Evolutionary conservation across 2,329 filamentous ascomycete species (phyloP).

Genomic region (Beauveria sp.): DNA sequence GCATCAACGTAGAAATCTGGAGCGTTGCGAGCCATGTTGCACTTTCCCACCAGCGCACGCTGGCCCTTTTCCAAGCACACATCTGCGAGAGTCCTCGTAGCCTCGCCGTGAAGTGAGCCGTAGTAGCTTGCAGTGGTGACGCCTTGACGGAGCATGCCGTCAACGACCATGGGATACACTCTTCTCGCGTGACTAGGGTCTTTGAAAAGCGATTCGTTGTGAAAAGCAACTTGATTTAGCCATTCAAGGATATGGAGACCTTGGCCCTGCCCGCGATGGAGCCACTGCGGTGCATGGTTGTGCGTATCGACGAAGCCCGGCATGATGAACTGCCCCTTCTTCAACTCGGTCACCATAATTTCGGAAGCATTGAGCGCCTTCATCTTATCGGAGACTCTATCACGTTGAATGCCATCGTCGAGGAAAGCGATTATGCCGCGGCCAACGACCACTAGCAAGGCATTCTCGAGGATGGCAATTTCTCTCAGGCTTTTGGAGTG

Average conservation of each 20-base stretch:
- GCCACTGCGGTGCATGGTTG: conserved; percentile 56
- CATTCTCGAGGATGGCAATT: conserved; percentile 31
- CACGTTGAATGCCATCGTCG: conserved; percentile 12
- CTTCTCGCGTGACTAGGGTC: conserved; percentile 44
- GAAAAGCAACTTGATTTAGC: conserved; percentile 57
- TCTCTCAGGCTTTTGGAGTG: conserved; percentile 28
- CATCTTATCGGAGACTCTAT: conserved; percentile 14
- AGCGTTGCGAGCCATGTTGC: conserved; percentile 52
- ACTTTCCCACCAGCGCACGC: conserved; percentile 54
- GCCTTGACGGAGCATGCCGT: conserved; percentile 53
- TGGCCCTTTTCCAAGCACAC: conserved; percentile 45
- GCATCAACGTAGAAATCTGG: conserved; percentile 47
- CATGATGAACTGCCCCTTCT: conserved; percentile 43
- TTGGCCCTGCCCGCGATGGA: conserved; percentile 40
- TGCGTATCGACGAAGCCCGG: conserved; percentile 60
- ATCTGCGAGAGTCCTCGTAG: conserved; percentile 50
- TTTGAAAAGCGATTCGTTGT: conserved; percentile 52
- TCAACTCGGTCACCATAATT: conserved; percentile 20
- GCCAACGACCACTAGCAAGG: conserved; percentile 25
- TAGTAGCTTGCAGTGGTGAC: conserved; percentile 57
- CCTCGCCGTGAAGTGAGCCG: conserved; percentile 45
- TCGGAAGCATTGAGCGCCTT: conserved; percentile 5
- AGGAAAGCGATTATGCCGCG: conserved; percentile 20
- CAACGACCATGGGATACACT: conserved; percentile 45
- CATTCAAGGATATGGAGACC: conserved; percentile 52